Base-by-base conservation (phyloP, 805 yeast species). In the Pichia cabralensis region DNA sequence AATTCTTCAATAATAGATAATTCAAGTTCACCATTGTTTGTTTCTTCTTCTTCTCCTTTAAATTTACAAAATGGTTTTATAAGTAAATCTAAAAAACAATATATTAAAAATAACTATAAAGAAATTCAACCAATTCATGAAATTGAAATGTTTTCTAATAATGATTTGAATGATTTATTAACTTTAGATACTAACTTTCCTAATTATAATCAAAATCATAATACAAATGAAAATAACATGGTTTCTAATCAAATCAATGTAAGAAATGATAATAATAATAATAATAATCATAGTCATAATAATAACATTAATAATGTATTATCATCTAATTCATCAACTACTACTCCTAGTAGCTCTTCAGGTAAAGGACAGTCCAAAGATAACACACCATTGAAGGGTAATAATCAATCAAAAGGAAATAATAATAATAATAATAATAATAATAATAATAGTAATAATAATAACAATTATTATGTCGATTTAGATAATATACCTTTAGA, bases 401-500 rank as follows among this genome's bases (percentile, higher is more conserved):
- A n/a, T n/a, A n/a, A n/a, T n/a, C n/a, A n/a, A n/a, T n/a, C n/a
- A n/a, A n/a, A n/a, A n/a, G 16, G 7, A 13, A 12, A 24, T 24
- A 24, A 13, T 24, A 24, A 24, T 14, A 8, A 13, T 9, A 20
- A 20, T 20, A 20, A 7, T 20, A 20, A 20, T 20, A 20, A 9
- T 9, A 20, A 20, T 9, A 16, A 5, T 11, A 17, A 26, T 14
- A 19, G 24, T 14, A 34, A 21, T 19, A 30, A 26, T 26, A 17
- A 18, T 22, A 33, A 30, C 6, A 29, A 26, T 14, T 26, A 17
- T 17, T 36, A 32, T 24, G 28, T 21, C 13, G 43, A 45, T 14
- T 46, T 41, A 16, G 41, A 66, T 57, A 70, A 60, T 61, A 53
- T 40, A 7, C 61, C 62, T 13, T 39, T 56, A 15, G 50, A 50